phyloP scores from a whole-genome alignment of 352 stramenopile genomes.

The Globisporangium yorkense region DNA sequence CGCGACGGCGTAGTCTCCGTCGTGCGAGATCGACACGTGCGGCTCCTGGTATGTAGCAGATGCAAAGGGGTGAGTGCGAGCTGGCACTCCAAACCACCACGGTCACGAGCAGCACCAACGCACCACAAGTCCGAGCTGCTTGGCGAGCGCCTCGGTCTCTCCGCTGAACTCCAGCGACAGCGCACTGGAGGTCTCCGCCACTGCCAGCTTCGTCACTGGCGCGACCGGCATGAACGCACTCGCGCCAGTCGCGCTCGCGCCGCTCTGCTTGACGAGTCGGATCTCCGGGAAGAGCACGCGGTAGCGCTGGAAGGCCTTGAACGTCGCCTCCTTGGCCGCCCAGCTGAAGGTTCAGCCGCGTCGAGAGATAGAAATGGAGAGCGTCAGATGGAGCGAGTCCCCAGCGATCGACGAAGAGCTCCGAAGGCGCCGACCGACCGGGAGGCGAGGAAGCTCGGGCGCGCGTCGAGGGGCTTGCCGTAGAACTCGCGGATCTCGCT shows the following conservation, averaged over 20 bases:
- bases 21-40: constrained; percentile 74
- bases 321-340: constrained; percentile 79
- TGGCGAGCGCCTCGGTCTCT: constrained; percentile 41
- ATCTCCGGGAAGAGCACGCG: constrained; percentile 80
- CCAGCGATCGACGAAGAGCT: neutral
- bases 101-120: neutral
- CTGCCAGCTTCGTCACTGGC: constrained; percentile 13
- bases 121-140: constrained; percentile 52
- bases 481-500: constrained; percentile 63
- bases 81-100: neutral
- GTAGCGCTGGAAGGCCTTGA: constrained; percentile 79
- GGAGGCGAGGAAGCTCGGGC: constrained; percentile 59
- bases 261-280: constrained; percentile 14
- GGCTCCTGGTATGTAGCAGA: constrained; percentile 26
- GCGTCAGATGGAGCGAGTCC: neutral
- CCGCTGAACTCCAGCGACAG: constrained; percentile 55
- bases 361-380: neutral
- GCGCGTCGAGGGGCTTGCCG: constrained; percentile 23
- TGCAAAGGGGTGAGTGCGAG: neutral
- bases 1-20: constrained; percentile 76
- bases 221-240: neutral
- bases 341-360: constrained; percentile 24
- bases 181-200: constrained; percentile 27
- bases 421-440: constrained; percentile 13
- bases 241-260: neutral